A percentile compares a stretch with the other conserved stretches of the same genome.
Evolutionary conservation across 192 early-diverging fungal genomes (phyloP).

Genomic region (Endogone sp.): DNA sequence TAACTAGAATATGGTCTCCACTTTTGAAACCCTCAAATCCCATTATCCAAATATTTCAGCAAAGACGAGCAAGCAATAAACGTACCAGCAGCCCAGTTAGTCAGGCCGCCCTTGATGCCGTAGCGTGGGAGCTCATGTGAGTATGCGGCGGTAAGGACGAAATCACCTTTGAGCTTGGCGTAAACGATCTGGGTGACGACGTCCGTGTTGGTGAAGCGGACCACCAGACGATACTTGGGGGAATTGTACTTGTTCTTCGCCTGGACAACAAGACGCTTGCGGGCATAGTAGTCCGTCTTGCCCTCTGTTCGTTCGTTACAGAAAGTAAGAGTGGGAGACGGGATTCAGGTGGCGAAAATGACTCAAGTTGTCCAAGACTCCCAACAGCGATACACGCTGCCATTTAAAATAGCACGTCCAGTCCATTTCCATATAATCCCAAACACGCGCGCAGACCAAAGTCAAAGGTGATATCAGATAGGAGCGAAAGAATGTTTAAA

Average conservation of each 20-base stretch:
- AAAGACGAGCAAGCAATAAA: too few relatives aligned
- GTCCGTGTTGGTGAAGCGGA: slow-evolving; percentile 99
- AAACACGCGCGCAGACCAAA: background rate
- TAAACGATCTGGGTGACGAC: slow-evolving; percentile 96
- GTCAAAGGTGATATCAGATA: slow-evolving; percentile 6
- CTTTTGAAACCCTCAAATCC: too few relatives aligned
- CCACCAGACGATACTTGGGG: slow-evolving; percentile 99
- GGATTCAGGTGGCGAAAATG: background rate
- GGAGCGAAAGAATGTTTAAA: slow-evolving; percentile 11
- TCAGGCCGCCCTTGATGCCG: slow-evolving; percentile 97
- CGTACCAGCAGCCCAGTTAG: slow-evolving; percentile 92
- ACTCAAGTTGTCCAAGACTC: background rate
- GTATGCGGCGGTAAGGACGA: slow-evolving; percentile 93
- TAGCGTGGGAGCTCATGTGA: slow-evolving; percentile 94
- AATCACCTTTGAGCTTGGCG: slow-evolving; percentile 97
- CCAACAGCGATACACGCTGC: background rate
- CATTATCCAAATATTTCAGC: too few relatives aligned
- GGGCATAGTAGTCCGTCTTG: slow-evolving; percentile 99
- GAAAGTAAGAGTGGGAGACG: slow-evolving; percentile 12
- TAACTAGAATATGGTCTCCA: too few relatives aligned
- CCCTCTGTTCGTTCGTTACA: slow-evolving; percentile 72
- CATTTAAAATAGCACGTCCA: background rate
- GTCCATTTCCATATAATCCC: too few relatives aligned
- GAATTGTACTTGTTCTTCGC: slow-evolving; percentile 99
- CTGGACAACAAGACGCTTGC: slow-evolving; percentile 97